These are phyloP conservation scores for Blastobotrys parvus DNA, from an alignment of 805 yeast species.

Conservation along the genomic window DNA sequence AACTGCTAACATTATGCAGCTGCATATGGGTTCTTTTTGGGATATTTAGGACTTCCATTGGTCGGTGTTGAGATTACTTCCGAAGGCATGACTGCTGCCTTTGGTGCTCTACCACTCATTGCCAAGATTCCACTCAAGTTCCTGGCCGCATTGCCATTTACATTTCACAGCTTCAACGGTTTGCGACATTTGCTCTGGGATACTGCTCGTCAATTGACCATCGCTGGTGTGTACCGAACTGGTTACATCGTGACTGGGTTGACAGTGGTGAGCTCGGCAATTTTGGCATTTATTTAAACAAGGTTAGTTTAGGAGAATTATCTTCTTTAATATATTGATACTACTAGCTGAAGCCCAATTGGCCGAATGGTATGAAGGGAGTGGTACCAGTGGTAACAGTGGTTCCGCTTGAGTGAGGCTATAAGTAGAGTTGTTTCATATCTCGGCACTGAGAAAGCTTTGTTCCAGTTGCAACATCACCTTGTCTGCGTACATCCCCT, in stretches of 20 bases:
- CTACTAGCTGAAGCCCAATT: too few species aligned
- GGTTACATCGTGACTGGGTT: constrained; percentile 78
- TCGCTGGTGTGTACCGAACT: constrained; percentile 86
- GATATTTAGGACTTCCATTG: constrained; percentile 63
- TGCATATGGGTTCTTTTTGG: constrained; percentile 68
- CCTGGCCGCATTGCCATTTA: constrained; percentile 70
- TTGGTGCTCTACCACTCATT: constrained; percentile 56
- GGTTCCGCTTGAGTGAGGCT: too few species aligned
- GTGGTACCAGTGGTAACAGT: too few species aligned
- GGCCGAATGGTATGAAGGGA: too few species aligned
- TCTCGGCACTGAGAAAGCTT: too few species aligned
- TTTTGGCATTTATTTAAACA: constrained; percentile 28
- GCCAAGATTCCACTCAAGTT: constrained; percentile 61
- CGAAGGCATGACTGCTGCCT: constrained; percentile 42
- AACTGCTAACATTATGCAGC: too few species aligned
- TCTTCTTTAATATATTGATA: constrained; percentile 1
- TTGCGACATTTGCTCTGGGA: constrained; percentile 95
- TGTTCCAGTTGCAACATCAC: too few species aligned
- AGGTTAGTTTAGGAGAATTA: too few species aligned
- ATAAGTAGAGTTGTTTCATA: too few species aligned
- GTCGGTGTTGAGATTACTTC: constrained; percentile 50
- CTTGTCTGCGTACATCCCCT: too few species aligned
- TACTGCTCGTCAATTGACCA: constrained; percentile 65
- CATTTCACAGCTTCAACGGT: constrained; percentile 81
- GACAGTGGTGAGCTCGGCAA: constrained; percentile 46